phyloP scores from a whole-genome alignment of 352 stramenopile species.

The Phytophthora citrophthora region DNA sequence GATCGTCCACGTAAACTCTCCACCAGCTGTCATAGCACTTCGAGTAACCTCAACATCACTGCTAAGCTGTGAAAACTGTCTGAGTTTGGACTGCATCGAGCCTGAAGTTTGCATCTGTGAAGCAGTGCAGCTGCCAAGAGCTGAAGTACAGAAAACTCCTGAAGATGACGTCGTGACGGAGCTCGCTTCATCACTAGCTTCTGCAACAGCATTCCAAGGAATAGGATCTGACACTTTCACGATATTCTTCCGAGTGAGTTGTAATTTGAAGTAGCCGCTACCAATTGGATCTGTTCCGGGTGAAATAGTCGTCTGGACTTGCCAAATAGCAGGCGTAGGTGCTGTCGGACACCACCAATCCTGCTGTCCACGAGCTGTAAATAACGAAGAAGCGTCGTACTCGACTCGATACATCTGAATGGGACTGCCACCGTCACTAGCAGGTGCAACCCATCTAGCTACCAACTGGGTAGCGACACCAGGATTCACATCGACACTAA shows the following conservation, averaged over 20 bases:
- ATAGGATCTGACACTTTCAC: conserved; percentile 81
- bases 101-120: conserved; percentile 56
- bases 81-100: conserved; percentile 78
- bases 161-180: conserved; percentile 43
- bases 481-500: conserved; percentile 77
- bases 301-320: conserved; percentile 41
- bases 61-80: conserved; percentile 46
- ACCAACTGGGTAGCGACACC: conserved; percentile 78
- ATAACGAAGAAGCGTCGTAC: conserved; percentile 74
- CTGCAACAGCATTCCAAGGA: conserved; percentile 92
- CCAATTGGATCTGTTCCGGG: conserved; percentile 43
- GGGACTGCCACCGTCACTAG: conserved; percentile 60
- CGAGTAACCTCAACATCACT: conserved; percentile 81
- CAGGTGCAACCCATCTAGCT: conserved; percentile 54
- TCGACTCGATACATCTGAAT: conserved; percentile 83
- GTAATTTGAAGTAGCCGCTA: conserved; percentile 63
- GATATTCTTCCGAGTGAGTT: conserved; percentile 55
- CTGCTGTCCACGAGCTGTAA: conserved; percentile 65
- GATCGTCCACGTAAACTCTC: conserved; percentile 88
- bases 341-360: conserved; percentile 71
- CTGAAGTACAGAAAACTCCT: conserved; percentile 64
- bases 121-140: conserved; percentile 36
- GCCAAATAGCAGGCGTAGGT: conserved; percentile 65
- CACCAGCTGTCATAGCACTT: conserved; percentile 46
- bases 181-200: conserved; percentile 80